phyloP scores from a whole-genome alignment of 805 yeast genomes.

The Lachancea thermotolerans region DNA sequence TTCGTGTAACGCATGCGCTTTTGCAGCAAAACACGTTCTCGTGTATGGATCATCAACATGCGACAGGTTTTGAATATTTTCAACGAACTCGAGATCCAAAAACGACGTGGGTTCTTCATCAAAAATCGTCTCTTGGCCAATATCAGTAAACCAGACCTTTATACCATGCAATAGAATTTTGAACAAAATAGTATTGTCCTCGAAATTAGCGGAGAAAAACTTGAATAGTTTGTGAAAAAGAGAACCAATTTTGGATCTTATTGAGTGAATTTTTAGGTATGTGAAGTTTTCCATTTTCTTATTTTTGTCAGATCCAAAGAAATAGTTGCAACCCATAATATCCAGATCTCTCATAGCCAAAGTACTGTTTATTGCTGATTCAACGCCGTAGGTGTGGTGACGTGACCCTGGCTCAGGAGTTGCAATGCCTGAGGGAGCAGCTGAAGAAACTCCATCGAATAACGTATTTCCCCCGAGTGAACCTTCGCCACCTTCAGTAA shows the following conservation, averaged over 20 bases:
- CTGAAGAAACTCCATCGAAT: conserved; percentile 35
- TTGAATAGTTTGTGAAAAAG: conserved; percentile 52
- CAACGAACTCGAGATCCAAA: conserved; percentile 49
- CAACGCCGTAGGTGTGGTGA: conserved; percentile 22
- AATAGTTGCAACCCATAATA: conserved; percentile 58
- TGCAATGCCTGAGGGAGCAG: conserved; percentile 32
- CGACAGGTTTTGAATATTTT: conserved; percentile 54
- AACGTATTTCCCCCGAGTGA: conserved; percentile 22
- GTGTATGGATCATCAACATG: conserved; percentile 61
- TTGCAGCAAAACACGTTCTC: conserved; percentile 66
- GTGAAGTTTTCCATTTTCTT: conserved; percentile 37
- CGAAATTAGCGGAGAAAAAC: conserved; percentile 42
- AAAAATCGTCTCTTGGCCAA: conserved; percentile 63
- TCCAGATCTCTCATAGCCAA: conserved; percentile 53
- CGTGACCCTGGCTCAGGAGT: conserved; percentile 31
- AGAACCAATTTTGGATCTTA: conserved; percentile 54
- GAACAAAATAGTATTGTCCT: conserved; percentile 58
- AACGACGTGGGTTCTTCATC: conserved; percentile 48
- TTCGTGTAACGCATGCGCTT: conserved; percentile 67
- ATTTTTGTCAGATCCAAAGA: conserved; percentile 50
- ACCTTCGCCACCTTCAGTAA: conserved; percentile 11
- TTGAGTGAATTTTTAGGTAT: conserved; percentile 50
- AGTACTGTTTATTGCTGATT: conserved; percentile 47
- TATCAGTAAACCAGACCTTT: conserved; percentile 74
- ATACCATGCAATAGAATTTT: conserved; percentile 56